Evolutionary conservation across 2,329 filamentous ascomycete species (phyloP), one percentile per base, ranked within the genome.

Genomic region (Microcyclosporella mali): DNA sequence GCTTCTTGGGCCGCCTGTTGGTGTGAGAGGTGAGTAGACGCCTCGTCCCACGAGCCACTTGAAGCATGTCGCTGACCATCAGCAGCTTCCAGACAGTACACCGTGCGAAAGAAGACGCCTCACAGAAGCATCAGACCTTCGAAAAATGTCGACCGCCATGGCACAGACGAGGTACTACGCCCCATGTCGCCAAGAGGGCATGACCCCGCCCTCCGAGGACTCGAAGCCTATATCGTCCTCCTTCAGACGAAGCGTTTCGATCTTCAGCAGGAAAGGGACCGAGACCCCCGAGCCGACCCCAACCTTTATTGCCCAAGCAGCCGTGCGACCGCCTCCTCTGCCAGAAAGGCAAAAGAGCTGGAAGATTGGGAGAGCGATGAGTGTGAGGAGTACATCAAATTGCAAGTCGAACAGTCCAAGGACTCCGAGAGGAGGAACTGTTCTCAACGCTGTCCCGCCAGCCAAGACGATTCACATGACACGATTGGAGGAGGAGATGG

Each of bases 401-500:
- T 40, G 29, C 32, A 39, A 35, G 21, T 16, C 11, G 14, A 44
- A 27, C 27, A 52, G 40, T 35, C 41, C 41, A 9, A 37, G 36
- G 35, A 31, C 40, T 14, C 11, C 34, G 12, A 25, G 32, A 15
- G 32, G 19, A 39, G 56, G 53, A 14, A 63, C 60, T 1, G 45
- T 62, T 6, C 50, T 64, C 17, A 57, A 61, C 19, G 60, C 61
- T 11, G 57, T 63, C 8, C 62, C 61, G 14, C 50, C 49, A 17
- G 50, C 53, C 2, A 50, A 48, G 38, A 51, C 49, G 4, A 55
- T 54, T n/a, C 41, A 50, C 7, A 59, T 65, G 53, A 59, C 58
- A 9, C 46, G 57, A 2, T 37, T 65, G 19, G 61, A 65, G 40
- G 51, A 58, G 34, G 58, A 56, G 35, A 68, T 68, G 63, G 65